Base-by-base conservation (phyloP, 2,329 filamentous ascomycete species). In the Bertia moriformis region DNA sequence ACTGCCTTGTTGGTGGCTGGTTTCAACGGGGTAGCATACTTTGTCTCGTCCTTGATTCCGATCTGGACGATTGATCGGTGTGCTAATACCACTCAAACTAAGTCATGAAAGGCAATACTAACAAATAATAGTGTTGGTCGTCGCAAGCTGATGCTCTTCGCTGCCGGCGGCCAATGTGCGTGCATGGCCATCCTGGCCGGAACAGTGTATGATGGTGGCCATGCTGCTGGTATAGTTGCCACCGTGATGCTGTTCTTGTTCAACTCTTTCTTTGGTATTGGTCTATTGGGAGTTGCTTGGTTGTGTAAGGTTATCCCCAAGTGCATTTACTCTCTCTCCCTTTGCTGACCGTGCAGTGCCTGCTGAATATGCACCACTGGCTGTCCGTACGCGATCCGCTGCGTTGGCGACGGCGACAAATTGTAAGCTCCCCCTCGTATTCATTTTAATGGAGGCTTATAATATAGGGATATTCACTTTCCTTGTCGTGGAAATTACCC, bases 101-200 rank as follows among this genome's bases (percentile, higher is more conserved):
- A 22, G 38, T 27, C 3, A 0, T 2, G 19, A 52, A 49, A 12
- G 45, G 55, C n/a, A 49, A 50, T n/a, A n/a, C n/a, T n/a, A n/a
- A n/a, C n/a, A n/a, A n/a, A 38, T 7, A 27, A 10, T 19, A 49
- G 44, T 22, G 65, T 66, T 44, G 73, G 72, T 14, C 63, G 72
- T 4, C 59, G 73, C 5, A 73, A 72, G 48, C 59, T 77, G 51
- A 71, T 78, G 64, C 63, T 77, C 50, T 73, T 60, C 17, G 54
- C 56, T 1, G 54, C 49, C 12, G 48, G 43, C 2, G 57, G 56
- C 1, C 57, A 60, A 32, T 50, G 53, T 41, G 47, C 42, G 3
- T 68, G 63, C 42, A 68, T 69, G 63, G 59, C 59, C 10, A 51
- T 66, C 2, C 51, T 67, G 7, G 61, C 63, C 2, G 61, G 59